Evolutionary conservation across 208 protist genomes (phyloP).

Genomic region (Leishmania guyanensis): DNA sequence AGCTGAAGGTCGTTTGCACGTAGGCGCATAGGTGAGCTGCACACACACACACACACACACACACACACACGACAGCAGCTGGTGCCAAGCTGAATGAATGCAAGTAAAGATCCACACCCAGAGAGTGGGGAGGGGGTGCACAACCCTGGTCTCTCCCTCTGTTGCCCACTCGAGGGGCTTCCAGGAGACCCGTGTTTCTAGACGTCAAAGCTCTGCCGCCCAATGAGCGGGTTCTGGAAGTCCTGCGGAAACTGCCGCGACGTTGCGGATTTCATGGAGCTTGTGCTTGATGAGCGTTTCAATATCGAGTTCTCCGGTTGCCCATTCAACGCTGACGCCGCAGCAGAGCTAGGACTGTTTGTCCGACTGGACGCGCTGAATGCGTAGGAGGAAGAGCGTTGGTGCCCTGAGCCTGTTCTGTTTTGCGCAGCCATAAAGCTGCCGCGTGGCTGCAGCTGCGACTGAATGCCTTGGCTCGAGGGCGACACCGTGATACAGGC

Average conservation of each 20-base stretch:
- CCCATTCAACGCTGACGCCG: not conserved
- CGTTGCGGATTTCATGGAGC: not conserved
- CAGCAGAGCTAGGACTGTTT: not conserved
- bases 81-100: not conserved
- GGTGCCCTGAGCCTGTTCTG: conserved; percentile 3
- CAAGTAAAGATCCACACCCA: not conserved
- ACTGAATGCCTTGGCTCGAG: conserved; percentile 2
- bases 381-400: not conserved
- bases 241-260: not conserved
- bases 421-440: not conserved
- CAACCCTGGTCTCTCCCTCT: not conserved
- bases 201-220: conserved; percentile 21
- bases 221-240: conserved; percentile 29
- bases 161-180: not conserved
- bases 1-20: not conserved
- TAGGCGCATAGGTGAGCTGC: conserved; percentile 4
- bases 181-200: not conserved
- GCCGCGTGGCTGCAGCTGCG: conserved; percentile 4
- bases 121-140: not conserved
- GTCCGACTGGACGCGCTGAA: not conserved
- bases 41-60: not conserved
- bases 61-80: not conserved
- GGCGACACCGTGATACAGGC: not conserved
- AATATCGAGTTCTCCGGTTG: not conserved
- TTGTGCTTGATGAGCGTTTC: not conserved